Conservation (phyloP, 129 eudicot species). For the Flaveria robusta region DNA sequence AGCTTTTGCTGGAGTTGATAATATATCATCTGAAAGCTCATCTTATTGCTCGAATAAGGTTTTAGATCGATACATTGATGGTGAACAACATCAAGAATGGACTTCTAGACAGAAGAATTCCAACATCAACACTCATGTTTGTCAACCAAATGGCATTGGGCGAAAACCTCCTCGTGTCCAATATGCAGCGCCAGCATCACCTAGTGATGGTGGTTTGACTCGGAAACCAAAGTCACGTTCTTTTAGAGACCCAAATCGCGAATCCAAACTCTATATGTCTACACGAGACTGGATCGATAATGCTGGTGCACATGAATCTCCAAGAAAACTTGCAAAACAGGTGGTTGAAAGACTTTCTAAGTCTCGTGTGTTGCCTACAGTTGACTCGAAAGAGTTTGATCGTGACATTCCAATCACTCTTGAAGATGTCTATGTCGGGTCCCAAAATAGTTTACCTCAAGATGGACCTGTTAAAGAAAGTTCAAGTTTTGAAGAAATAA, state of each 20-base stretch:
- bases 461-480: conserved; percentile 47
- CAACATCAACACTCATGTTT: conserved; percentile 38
- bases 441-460: conserved; percentile 37
- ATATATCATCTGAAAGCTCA: conserved; percentile 60
- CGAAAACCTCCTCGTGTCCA: conserved; percentile 67
- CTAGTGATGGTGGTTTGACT: conserved; percentile 38
- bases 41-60: conserved; percentile 73
- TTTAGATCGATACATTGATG: conserved; percentile 91
- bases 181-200: conserved; percentile 49
- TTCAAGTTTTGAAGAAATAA: conserved; percentile 34
- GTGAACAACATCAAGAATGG: conserved; percentile 74
- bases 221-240: conserved; percentile 77
- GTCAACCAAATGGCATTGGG: conserved; percentile 40
- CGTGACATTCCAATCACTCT: conserved; percentile 71
- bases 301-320: conserved; percentile 60
- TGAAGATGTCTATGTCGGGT: conserved; percentile 68
- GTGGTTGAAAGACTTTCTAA: conserved; percentile 94
- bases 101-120: conserved; percentile 31
- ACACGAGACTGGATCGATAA: conserved; percentile 61
- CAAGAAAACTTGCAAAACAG: conserved; percentile 81
- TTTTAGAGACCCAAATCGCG: conserved; percentile 58
- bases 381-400: conserved; percentile 49
- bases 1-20: conserved; percentile 31
- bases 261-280: conserved; percentile 51
- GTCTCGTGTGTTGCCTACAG: conserved; percentile 51